Evolutionary conservation across 345 rosid genomes (phyloP).

Genomic region (Microcos paniculata): DNA sequence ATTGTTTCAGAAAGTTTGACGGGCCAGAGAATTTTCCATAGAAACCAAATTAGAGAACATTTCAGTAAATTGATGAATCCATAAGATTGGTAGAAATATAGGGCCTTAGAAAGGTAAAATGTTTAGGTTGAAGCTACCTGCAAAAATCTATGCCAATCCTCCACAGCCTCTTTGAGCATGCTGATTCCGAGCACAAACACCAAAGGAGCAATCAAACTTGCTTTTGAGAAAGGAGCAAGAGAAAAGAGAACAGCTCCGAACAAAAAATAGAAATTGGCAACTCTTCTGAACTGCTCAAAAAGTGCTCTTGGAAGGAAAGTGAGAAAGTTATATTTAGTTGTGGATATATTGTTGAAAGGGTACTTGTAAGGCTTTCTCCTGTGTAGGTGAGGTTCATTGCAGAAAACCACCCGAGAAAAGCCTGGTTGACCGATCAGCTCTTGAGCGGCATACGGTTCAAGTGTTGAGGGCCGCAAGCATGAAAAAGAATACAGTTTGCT

Average conservation of each 20-base stretch:
- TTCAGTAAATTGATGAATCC: too few relatives aligned
- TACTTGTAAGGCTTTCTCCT: conserved; percentile 43
- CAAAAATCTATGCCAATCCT: conserved; percentile 66
- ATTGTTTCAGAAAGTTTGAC: too few relatives aligned
- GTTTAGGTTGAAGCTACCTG: conserved; percentile 4
- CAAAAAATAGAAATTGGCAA: conserved; percentile 71
- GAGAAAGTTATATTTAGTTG: conserved; percentile 54
- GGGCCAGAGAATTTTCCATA: too few relatives aligned
- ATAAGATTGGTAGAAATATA: neutral
- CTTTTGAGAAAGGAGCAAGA: conserved; percentile 43
- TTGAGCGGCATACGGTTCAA: conserved; percentile 1
- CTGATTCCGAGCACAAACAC: conserved; percentile 66
- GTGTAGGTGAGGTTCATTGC: conserved; percentile 55
- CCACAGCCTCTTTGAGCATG: conserved; percentile 72
- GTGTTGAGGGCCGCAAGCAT: conserved; percentile 30
- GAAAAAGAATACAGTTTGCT: conserved; percentile 50
- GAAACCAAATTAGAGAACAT: neutral
- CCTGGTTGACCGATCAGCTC: conserved; percentile 39
- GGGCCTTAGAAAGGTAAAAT: neutral
- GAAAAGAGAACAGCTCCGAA: conserved; percentile 50
- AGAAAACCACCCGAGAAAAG: conserved; percentile 44
- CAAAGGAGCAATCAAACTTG: conserved; percentile 59
- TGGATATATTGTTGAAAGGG: conserved; percentile 51
- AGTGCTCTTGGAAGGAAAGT: conserved; percentile 69
- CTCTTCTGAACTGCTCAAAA: conserved; percentile 80